Conservation (phyloP, 75 land plant species). For the Pinus taeda region DNA sequence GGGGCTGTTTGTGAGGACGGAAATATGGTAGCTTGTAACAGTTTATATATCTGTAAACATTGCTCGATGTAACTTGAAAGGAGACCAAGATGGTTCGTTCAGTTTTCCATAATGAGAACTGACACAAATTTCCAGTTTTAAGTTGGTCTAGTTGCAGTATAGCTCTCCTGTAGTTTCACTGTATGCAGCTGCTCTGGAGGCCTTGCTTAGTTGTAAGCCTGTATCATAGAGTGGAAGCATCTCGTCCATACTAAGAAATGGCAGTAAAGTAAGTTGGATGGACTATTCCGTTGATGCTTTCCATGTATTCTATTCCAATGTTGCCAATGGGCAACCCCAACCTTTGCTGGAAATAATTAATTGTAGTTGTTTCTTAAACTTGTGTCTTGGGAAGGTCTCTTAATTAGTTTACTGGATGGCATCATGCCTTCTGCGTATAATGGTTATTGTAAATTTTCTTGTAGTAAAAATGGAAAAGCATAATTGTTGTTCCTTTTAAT, state of each 20-base stretch:
- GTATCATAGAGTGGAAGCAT: not conserved
- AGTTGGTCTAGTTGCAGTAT: not conserved
- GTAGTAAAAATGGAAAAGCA: not conserved
- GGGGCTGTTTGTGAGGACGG: too few relatives aligned
- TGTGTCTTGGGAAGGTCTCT: not conserved
- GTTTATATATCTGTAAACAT: too few relatives aligned
- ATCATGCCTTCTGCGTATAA: not conserved
- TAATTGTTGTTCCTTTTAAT: not conserved
- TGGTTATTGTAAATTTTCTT: not conserved
- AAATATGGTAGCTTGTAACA: too few relatives aligned
- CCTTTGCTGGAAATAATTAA: not conserved
- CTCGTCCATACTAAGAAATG: not conserved
- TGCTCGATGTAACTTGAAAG: too few relatives aligned
- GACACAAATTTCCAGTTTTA: not conserved
- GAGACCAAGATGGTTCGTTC: too few relatives aligned
- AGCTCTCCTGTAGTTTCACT: not conserved
- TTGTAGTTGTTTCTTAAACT: not conserved
- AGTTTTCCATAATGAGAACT: too few relatives aligned
- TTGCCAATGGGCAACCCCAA: not conserved
- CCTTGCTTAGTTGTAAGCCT: not conserved
- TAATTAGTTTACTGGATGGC: not conserved
- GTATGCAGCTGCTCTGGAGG: too few relatives aligned
- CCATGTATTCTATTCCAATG: conserved; percentile 1
- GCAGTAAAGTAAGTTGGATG: not conserved
- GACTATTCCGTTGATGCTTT: not conserved